These are phyloP conservation scores for Tranzscheliella williamsii DNA, from an alignment of 1,284 basidiomycete genomes.

Conservation along the genomic window DNA sequence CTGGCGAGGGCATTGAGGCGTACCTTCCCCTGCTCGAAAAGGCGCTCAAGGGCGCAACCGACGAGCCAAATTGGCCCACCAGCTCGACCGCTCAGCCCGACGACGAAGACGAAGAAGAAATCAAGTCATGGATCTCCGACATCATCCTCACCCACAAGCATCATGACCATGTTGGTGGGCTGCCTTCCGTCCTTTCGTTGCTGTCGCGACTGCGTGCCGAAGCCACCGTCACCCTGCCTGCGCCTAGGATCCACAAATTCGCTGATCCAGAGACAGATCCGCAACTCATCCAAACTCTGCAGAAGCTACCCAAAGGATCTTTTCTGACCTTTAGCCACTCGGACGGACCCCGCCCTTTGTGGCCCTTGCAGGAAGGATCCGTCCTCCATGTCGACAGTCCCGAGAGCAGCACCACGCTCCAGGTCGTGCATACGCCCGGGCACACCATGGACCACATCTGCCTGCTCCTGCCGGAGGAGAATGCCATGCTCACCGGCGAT, in stretches of 20 bases:
- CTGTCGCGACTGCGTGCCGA: slow-evolving; percentile 64
- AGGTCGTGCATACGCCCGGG: slow-evolving; percentile 82
- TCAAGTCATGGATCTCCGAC: slow-evolving; percentile 61
- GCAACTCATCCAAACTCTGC: slow-evolving; percentile 82
- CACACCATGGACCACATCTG: slow-evolving; percentile 87
- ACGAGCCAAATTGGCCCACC: neutral
- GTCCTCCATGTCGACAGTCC: slow-evolving; percentile 6
- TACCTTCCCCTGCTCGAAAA: slow-evolving; percentile 73
- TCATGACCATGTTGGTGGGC: slow-evolving; percentile 79
- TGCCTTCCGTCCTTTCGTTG: slow-evolving; percentile 72
- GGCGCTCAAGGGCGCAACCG: slow-evolving; percentile 63
- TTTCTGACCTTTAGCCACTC: slow-evolving; percentile 66
- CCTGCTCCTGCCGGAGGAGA: slow-evolving; percentile 62
- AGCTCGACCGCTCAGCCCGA: slow-evolving; percentile 14
- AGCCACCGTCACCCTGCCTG: slow-evolving; percentile 40
- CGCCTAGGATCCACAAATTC: slow-evolving; percentile 64
- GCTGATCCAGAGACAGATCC: slow-evolving; percentile 62
- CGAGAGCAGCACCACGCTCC: slow-evolving; percentile 43
- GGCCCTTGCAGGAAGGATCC: slow-evolving; percentile 31
- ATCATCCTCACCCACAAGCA: slow-evolving; percentile 91
- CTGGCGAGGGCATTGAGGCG: slow-evolving; percentile 75
- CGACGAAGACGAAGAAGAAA: slow-evolving; percentile 27
- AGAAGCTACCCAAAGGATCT: slow-evolving; percentile 77
- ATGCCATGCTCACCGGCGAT: slow-evolving; percentile 79
- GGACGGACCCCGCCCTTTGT: slow-evolving; percentile 12